Evolutionary conservation across 208 protist species (phyloP).

Genomic region (Crithidia thermophila): DNA sequence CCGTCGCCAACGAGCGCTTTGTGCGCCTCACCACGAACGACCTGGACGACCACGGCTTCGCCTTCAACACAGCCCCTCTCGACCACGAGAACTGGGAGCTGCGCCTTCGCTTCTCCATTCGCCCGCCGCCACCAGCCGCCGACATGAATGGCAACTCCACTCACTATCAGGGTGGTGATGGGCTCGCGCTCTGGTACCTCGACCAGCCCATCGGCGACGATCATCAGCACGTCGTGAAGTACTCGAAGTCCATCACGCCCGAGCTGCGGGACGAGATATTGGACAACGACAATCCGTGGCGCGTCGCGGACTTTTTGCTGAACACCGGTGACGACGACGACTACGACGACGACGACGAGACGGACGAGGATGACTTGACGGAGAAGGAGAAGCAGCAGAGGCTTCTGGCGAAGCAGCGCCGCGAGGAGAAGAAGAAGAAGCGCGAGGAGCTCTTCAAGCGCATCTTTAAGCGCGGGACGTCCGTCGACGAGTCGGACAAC

Average conservation of each 20-base stretch:
- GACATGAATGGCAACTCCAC: constrained; percentile 16
- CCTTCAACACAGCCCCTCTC: constrained; percentile 79
- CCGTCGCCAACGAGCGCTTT: constrained; percentile 81
- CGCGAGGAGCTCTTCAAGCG: constrained; percentile 67
- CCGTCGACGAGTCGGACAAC: constrained; percentile 47
- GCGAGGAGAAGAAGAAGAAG: constrained; percentile 40
- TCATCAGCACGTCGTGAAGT: constrained; percentile 82
- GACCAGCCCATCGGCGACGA: constrained; percentile 79
- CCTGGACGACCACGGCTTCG: constrained; percentile 74
- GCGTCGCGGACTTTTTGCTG: constrained; percentile 69
- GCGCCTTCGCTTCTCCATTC: constrained; percentile 73
- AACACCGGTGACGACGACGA: constrained; percentile 62
- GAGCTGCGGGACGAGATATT: constrained; percentile 50
- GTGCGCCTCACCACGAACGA: constrained; percentile 76
- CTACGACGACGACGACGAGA: constrained; percentile 42
- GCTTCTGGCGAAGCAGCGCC: constrained; percentile 27
- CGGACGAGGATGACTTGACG: constrained; percentile 52
- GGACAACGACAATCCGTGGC: constrained; percentile 60
- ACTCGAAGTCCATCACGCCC: constrained; percentile 65
- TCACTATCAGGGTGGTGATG: constrained; percentile 78
- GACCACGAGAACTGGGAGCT: constrained; percentile 80
- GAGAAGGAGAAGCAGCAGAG: constrained; percentile 39
- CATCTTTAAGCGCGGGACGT: constrained; percentile 73
- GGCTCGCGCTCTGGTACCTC: constrained; percentile 86
- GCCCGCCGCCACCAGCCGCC: constrained; percentile 47